Evolutionary conservation across 1,284 basidiomycete genomes (phyloP), one percentile per base, ranked within the genome.

Genomic region (Cryptococcus hybrid): DNA sequence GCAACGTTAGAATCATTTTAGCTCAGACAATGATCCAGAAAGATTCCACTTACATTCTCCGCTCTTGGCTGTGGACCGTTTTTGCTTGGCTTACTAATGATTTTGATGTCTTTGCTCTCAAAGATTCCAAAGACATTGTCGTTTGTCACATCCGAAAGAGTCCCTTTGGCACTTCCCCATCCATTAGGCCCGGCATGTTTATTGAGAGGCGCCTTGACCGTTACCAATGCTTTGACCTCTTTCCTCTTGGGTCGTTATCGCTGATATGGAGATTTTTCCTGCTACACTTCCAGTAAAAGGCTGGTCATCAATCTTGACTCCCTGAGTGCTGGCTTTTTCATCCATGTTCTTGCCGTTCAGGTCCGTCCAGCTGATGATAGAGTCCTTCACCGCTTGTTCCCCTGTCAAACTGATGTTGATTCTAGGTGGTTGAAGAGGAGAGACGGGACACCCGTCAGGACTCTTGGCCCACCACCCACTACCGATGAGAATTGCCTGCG

Each of bases 41-140:
- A 44, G 61, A 39, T 15, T 11, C 45, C 60, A 85, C 91, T 81
- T 74, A 92, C 92, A 81, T 74, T 96, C 94, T 4, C 92, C 84
- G 66, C 93, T 92, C 82, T 94, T 92, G 60, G 88, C 89, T 73
- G 87, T 92, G 75, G 93, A 90, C 67, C 92, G 84, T 83, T 97
- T 97, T 97, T 96, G 81, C 89, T 91, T 3, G 92, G 92, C 76
- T 95, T 95, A 78, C 88, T 90, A 78, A 98, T 97, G 67, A 98
- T 90, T 78, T 95, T 95, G 83, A 98, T 97, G 38, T 93, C 88
- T 52, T 88, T 87, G 67, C 89, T 90, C 54, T 89, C 86, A 81
- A 95, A 94, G 34, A 86, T 83, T 47, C 91, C 90, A 67, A 97
- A 84, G 55, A 92, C 81, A 44, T 63, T 59, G 7, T 67, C 89